phyloP scores from a whole-genome alignment of 352 stramenopile species.

The Globisporangium polare region DNA sequence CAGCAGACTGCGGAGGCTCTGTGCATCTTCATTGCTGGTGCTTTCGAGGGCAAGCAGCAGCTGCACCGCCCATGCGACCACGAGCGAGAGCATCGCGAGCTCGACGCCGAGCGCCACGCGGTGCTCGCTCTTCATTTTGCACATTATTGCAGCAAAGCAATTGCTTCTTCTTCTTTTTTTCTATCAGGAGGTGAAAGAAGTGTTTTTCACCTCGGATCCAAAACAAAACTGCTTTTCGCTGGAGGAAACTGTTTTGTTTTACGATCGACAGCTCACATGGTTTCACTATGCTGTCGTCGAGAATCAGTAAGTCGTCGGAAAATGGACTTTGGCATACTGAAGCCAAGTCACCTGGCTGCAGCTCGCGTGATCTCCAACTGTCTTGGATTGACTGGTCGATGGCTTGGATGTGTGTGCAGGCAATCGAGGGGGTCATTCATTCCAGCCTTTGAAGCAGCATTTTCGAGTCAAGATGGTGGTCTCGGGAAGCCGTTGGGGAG shows the following conservation, averaged over 20 bases:
- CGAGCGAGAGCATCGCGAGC: slow-evolving; percentile 4
- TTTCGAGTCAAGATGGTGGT: slow-evolving; percentile 50
- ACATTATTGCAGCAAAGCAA: too few species aligned
- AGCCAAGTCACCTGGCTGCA: too few species aligned
- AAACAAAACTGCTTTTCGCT: too few species aligned
- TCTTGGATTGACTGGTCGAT: neutral
- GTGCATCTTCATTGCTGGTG: neutral
- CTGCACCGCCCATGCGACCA: slow-evolving; percentile 1
- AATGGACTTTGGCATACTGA: too few species aligned
- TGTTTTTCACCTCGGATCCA: too few species aligned
- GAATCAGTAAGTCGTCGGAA: too few species aligned
- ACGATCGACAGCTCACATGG: too few species aligned
- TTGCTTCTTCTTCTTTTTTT: slow-evolving; percentile 7
- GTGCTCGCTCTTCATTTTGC: slow-evolving; percentile 10
- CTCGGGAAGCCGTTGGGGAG: slow-evolving; percentile 69
- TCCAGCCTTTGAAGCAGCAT: slow-evolving; percentile 6
- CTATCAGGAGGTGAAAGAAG: too few species aligned
- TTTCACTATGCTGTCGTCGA: too few species aligned
- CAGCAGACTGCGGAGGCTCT: neutral
- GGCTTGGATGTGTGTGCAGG: neutral
- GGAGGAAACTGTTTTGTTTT: too few species aligned
- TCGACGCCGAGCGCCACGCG: slow-evolving; percentile 11
- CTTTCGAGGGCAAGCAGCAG: neutral
- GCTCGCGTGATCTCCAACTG: too few species aligned
- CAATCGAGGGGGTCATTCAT: neutral